phyloP scores from a whole-genome alignment of 176 grass and related monocot species.

The Avena insularis region DNA sequence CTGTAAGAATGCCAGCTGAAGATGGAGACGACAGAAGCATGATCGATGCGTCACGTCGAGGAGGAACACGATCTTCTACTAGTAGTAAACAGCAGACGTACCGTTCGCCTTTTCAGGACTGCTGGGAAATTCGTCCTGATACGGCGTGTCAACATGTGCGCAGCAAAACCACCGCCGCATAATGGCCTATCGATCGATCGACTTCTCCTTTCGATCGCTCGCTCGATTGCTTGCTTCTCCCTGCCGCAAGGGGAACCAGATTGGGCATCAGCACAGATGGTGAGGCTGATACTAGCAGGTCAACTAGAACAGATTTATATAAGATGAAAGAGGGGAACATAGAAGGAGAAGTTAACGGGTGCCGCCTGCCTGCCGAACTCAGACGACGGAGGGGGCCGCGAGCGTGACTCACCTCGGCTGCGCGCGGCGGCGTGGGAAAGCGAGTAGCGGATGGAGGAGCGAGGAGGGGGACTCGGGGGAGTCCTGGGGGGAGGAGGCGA shows the following conservation, averaged over 20 bases:
- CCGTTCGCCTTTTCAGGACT: constrained; percentile 53
- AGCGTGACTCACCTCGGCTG: constrained; percentile 8
- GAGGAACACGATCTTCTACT: background rate
- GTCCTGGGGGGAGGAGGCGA: background rate
- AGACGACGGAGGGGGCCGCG: background rate
- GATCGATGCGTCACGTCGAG: background rate
- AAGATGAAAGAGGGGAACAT: no score
- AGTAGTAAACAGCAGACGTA: constrained; percentile 17
- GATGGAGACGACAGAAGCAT: background rate
- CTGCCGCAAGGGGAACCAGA: background rate
- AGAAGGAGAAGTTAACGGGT: no score
- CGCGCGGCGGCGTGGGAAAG: background rate
- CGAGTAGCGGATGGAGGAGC: background rate
- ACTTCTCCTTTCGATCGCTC: constrained; percentile 28
- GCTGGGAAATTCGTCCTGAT: constrained; percentile 49
- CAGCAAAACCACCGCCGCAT: constrained; percentile 88
- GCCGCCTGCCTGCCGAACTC: background rate
- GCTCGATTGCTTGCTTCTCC: background rate
- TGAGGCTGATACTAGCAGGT: background rate
- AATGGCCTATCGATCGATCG: background rate
- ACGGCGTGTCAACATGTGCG: constrained; percentile 56
- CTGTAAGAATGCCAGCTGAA: background rate
- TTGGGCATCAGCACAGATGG: background rate
- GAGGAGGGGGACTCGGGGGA: background rate
- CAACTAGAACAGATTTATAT: background rate